Percentiles rank a stretch among this genome's conserved stretches.
Conservation (phyloP, 2,329 filamentous ascomycete species). For the Cephalotrichum gorgonifer region DNA sequence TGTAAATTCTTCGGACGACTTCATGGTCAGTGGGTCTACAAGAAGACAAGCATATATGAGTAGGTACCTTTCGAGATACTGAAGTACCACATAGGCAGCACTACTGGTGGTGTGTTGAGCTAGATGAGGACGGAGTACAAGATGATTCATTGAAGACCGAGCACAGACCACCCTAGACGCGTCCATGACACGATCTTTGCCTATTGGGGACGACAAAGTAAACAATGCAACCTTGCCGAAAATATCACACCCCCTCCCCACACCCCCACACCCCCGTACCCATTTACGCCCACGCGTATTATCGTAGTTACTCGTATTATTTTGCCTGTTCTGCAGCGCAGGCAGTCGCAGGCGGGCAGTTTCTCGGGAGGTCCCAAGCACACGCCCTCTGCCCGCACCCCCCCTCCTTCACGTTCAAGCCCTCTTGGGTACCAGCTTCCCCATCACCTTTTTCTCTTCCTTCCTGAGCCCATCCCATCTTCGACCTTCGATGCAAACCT, state of each 20-base stretch:
- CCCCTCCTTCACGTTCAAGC: neutral
- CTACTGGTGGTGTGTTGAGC: too few relatives aligned
- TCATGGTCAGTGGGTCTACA: too few relatives aligned
- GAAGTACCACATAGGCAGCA: too few relatives aligned
- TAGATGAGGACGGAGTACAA: neutral
- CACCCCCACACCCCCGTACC: too few relatives aligned
- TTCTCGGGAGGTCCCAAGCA: neutral
- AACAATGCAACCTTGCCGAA: too few relatives aligned
- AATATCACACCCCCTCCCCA: too few relatives aligned
- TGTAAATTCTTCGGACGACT: too few relatives aligned
- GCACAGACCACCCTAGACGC: slow-evolving; percentile 1
- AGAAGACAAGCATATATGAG: too few relatives aligned
- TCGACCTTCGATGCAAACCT: neutral
- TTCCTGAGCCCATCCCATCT: neutral
- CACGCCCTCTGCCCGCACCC: neutral
- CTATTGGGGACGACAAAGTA: slow-evolving; percentile 1
- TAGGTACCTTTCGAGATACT: too few relatives aligned
- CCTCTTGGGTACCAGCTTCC: neutral
- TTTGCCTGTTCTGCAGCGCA: too few relatives aligned
- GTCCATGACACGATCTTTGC: slow-evolving; percentile 2
- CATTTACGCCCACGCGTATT: too few relatives aligned
- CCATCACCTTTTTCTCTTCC: neutral
- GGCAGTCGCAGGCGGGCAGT: neutral
- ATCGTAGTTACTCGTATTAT: too few relatives aligned
- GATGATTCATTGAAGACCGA: neutral